Base-by-base conservation (phyloP, 345 rosid species). In the Moricandia moricandioides region DNA sequence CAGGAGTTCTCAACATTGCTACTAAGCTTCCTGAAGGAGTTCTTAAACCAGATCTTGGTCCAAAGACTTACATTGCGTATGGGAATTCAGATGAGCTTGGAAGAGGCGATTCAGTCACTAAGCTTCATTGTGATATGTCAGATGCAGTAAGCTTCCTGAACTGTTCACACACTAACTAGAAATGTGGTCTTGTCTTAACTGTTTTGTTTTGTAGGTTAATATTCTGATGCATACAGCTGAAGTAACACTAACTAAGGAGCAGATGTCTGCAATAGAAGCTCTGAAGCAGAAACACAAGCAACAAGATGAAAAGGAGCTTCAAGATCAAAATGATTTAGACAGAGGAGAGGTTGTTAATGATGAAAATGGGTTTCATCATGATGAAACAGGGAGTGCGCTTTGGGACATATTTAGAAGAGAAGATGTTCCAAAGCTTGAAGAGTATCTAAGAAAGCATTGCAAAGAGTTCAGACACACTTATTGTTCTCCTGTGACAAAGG, bases 321-420 rank as follows among this genome's bases (percentile, higher is more conserved):
- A 57, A 11, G 71, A 64, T 34, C 57, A 78, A 17, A 78, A n/a
- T 65, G 68, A 61, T 59, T 47, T 29, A 9, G 67, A 18, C 29
- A 18, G 18, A 14, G 66, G 51, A 33, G 76, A 70, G 75, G 45
- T 24, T 77, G 55, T 57, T 11, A 58, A 17, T 35, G 60, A 45
- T 67, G 72, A 52, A 24, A 71, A 73, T 37, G 70, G 60, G 57
- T 16, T 33, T 39, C 14, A 62, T 43, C 24, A 65, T 45, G 85
- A 82, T 70, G 84, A 82, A 56, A 72, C 71, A 7, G 85, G 80
- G 0, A 89, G 87, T 33, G 99, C 99, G 1, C 67, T 95, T 17
- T 95, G 99, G 97, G 99, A 95, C 68, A 95, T 95, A 74, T 95
- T 92, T 71, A 86, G 90, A 76, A 90, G 96, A 77, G 88, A 89